These are phyloP conservation scores for Solanum medicagineum DNA, from an alignment of 257 asterid species.

Conservation along the genomic window DNA sequence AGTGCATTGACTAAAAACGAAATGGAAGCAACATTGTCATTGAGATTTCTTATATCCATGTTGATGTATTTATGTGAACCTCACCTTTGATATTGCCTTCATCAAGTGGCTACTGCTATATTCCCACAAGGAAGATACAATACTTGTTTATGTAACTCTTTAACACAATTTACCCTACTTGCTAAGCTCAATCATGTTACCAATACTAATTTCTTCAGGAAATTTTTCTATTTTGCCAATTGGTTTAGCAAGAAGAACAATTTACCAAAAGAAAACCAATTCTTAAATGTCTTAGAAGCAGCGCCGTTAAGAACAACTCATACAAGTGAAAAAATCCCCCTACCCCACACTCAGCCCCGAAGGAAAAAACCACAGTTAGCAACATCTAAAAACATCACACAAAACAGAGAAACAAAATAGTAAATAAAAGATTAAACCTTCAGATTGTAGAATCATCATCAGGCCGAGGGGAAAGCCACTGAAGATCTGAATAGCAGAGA, in stretches of 20 bases:
- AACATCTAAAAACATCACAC: no score
- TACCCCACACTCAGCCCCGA: no score
- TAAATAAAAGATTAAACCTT: not conserved
- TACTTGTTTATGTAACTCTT: not conserved
- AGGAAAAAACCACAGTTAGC: no score
- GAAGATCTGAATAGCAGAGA: not conserved
- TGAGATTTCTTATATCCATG: not conserved
- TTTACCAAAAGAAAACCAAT: no score
- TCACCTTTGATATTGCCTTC: not conserved
- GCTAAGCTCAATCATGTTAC: no score
- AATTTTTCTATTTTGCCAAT: no score
- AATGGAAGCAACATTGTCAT: not conserved
- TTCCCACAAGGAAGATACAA: not conserved
- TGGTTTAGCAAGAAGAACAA: no score
- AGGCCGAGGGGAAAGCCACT: not conserved
- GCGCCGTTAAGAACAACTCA: no score
- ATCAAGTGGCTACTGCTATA: not conserved
- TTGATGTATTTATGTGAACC: not conserved
- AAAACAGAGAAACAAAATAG: not conserved
- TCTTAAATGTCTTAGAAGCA: no score
- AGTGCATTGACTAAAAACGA: not conserved
- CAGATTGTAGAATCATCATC: slow-evolving; percentile 2
- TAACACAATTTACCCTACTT: not conserved
- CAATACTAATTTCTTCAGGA: no score
- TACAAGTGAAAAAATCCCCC: no score